phyloP scores from a whole-genome alignment of 345 rosid genomes.

The Garcia nutans region DNA sequence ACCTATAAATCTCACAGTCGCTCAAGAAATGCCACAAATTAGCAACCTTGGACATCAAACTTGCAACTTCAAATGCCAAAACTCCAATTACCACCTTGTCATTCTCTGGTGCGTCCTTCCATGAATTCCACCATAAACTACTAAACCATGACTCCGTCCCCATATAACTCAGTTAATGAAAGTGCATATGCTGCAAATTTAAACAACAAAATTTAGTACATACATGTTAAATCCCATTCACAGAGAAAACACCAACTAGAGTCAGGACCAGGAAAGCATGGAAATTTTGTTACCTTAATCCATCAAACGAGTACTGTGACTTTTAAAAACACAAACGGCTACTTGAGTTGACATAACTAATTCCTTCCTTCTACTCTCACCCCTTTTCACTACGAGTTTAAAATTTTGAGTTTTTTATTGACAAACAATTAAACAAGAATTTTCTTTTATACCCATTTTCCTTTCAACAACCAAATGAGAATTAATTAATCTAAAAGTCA shows the following conservation, averaged over 20 bases:
- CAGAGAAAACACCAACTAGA: neutral
- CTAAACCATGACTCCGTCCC: constrained; percentile 54
- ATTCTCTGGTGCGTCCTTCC: constrained; percentile 38
- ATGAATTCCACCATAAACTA: constrained; percentile 36
- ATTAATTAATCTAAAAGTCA: neutral
- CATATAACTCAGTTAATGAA: constrained; percentile 45
- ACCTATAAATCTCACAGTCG: constrained; percentile 41
- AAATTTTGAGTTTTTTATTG: no score
- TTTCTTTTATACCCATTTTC: neutral
- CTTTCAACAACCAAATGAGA: neutral
- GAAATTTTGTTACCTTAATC: neutral
- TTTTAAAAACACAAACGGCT: neutral
- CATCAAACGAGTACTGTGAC: neutral
- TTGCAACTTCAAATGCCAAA: constrained; percentile 57
- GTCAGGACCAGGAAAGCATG: neutral
- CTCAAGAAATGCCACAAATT: constrained; percentile 52
- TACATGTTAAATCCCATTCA: neutral
- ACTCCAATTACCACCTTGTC: constrained; percentile 49
- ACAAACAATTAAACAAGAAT: neutral
- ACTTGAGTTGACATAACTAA: neutral
- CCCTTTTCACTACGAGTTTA: neutral
- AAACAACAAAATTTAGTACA: neutral
- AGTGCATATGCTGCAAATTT: constrained; percentile 6
- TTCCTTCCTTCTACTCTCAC: neutral
- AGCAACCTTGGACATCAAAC: constrained; percentile 53